These are phyloP conservation scores for Plantago elongata DNA, from an alignment of 257 asterid species.

Conservation along the genomic window DNA sequence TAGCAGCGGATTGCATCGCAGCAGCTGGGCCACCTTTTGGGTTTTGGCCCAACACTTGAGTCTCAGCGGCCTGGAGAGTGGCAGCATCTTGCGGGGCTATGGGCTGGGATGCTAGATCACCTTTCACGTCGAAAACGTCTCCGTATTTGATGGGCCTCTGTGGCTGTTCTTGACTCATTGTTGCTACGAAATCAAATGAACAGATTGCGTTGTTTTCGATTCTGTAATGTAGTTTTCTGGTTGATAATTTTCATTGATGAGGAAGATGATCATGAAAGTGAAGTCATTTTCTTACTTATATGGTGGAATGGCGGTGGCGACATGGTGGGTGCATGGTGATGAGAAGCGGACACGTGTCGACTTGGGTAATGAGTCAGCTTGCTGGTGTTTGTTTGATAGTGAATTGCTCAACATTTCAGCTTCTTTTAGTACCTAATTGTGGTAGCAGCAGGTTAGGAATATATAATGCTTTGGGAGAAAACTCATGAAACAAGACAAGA, in stretches of 20 bases:
- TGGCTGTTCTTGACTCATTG: conserved; percentile 56
- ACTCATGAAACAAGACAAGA: too few relatives aligned
- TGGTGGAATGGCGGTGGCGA: neutral
- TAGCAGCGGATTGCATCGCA: conserved; percentile 56
- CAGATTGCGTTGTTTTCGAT: too few relatives aligned
- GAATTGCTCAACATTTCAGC: neutral
- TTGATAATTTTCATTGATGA: neutral
- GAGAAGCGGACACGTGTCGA: neutral
- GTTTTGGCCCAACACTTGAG: conserved; percentile 36
- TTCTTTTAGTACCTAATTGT: neutral
- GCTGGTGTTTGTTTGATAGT: neutral
- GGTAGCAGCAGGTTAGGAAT: too few relatives aligned
- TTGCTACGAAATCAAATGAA: too few relatives aligned
- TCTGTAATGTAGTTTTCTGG: neutral
- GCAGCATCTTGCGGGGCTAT: conserved; percentile 71
- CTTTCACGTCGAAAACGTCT: conserved; percentile 58
- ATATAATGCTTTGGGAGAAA: too few relatives aligned
- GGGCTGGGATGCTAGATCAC: conserved; percentile 42
- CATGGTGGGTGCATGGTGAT: neutral
- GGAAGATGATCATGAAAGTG: neutral
- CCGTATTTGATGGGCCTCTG: conserved; percentile 47
- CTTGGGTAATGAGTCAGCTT: neutral
- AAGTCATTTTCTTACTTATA: neutral
- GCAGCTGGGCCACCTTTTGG: conserved; percentile 52
- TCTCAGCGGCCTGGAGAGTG: conserved; percentile 56